These are phyloP conservation scores for Paraphoma sp. DNA, from an alignment of 2,329 filamentous ascomycete genomes.

Conservation along the genomic window DNA sequence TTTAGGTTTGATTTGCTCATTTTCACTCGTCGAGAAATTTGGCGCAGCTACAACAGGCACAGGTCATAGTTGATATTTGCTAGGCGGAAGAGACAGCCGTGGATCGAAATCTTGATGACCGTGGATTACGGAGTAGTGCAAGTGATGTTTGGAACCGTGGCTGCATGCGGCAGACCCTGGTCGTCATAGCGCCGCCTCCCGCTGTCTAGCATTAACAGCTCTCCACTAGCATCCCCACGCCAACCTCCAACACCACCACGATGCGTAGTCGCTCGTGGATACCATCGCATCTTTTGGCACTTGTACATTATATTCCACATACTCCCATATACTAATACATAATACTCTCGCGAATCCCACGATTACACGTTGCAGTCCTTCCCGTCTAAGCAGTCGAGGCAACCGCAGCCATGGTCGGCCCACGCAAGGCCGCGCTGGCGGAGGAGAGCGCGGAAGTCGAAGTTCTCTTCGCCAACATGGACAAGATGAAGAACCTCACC, in stretches of 20 bases:
- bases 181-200: constrained; percentile 27
- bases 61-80: too few species aligned
- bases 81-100: too few species aligned
- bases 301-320: background rate
- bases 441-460: constrained; percentile 74
- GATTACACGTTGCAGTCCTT: background rate
- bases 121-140: background rate
- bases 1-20: too few species aligned
- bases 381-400: constrained; percentile 7
- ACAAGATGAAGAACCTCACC: constrained; percentile 90
- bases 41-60: too few species aligned
- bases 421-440: constrained; percentile 63
- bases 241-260: constrained; percentile 12
- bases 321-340: background rate
- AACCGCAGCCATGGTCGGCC: constrained; percentile 57
- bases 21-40: too few species aligned
- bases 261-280: constrained; percentile 1
- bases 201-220: constrained; percentile 19
- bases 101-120: background rate
- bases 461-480: constrained; percentile 73
- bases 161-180: constrained; percentile 8
- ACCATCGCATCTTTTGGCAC: constrained; percentile 1
- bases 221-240: constrained; percentile 37
- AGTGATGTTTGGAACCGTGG: background rate
- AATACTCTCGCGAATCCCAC: background rate